Evolutionary conservation across 2,329 filamentous ascomycete genomes (phyloP), one percentile per base, ranked within the genome.

Genomic region (Xylariaceae sp.): DNA sequence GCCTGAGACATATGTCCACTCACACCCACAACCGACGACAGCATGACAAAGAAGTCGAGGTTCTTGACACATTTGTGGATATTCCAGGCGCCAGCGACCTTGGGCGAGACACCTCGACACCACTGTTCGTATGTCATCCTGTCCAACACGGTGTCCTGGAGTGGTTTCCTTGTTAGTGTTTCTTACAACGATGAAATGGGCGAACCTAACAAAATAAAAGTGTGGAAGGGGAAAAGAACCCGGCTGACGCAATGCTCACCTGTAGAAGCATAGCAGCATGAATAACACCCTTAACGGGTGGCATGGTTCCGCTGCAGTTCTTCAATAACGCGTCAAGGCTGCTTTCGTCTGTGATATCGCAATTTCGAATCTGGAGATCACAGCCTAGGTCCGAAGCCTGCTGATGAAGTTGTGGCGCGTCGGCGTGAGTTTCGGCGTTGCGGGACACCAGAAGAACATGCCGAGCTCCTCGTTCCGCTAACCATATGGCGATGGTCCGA

Each of bases 241-340:
- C 9, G n/a, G 42, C n/a, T n/a, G 22, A 5, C 21, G 6, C 26
- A 26, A 8, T 5, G 5, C 42, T 44, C 30, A 44, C 42, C 15
- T 16, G 5, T 3, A 70, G 64, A 45, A 68, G 64, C 68, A 71
- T 70, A 45, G 61, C 58, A 10, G 57, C 61, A 34, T 64, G 60
- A 0, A 65, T 32, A 2, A 64, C 56, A 2, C 63, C 63, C 0
- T 49, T 48, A 9, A 65, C 57, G 2, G 19, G 26, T 16, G 47
- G 47, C 39, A 50, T 34, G 15, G 15, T 16, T 15, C 40, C 22
- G 4, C 13, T 13, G 47, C 29, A 18, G 36, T 26, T 26, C 26
- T 26, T 26, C 26, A 26, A 8, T 8, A 26, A 8, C 8, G 26
- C 26, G 26, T 26, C 8, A 26, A 26, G 26, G 26, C 26, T 26